Evolutionary conservation across 208 protist genomes (phyloP).

Genomic region (Leishmania major): DNA sequence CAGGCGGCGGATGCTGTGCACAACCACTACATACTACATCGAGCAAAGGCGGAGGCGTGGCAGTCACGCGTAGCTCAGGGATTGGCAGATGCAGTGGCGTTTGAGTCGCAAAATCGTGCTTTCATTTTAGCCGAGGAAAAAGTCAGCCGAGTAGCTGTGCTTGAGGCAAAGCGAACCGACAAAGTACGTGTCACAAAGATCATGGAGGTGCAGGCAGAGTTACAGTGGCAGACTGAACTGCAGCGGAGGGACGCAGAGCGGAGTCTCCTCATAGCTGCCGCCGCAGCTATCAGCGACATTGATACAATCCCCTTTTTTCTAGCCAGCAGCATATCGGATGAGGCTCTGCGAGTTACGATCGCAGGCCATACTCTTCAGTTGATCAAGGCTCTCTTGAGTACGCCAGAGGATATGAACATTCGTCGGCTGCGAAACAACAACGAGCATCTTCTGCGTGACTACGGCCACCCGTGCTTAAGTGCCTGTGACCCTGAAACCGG

Average conservation of each 20-base stretch:
- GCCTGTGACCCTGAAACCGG: neutral
- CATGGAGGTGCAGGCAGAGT: constrained; percentile 25
- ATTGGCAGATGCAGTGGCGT: constrained; percentile 50
- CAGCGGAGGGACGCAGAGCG: constrained; percentile 44
- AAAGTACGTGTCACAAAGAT: constrained; percentile 32
- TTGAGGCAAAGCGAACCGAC: constrained; percentile 36
- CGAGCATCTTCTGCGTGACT: constrained; percentile 62
- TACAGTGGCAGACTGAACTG: constrained; percentile 53
- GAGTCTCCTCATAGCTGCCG: neutral
- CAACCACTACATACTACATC: constrained; percentile 45
- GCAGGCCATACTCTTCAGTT: constrained; percentile 40
- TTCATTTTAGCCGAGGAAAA: constrained; percentile 54
- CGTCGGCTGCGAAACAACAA: constrained; percentile 80
- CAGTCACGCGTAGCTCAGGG: constrained; percentile 53
- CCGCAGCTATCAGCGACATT: constrained; percentile 6
- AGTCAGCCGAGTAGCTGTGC: constrained; percentile 14
- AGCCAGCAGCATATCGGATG: constrained; percentile 22
- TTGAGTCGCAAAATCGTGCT: constrained; percentile 37
- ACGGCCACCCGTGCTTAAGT: constrained; percentile 57
- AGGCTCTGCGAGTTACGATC: constrained; percentile 20
- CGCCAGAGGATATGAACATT: constrained; percentile 82
- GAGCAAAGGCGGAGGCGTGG: constrained; percentile 66
- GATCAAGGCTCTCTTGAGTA: constrained; percentile 48
- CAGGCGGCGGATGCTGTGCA: constrained; percentile 38
- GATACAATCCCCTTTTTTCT: constrained; percentile 15